Conservation (phyloP, 1,284 basidiomycete species). For the Marasmius oreades region DNA sequence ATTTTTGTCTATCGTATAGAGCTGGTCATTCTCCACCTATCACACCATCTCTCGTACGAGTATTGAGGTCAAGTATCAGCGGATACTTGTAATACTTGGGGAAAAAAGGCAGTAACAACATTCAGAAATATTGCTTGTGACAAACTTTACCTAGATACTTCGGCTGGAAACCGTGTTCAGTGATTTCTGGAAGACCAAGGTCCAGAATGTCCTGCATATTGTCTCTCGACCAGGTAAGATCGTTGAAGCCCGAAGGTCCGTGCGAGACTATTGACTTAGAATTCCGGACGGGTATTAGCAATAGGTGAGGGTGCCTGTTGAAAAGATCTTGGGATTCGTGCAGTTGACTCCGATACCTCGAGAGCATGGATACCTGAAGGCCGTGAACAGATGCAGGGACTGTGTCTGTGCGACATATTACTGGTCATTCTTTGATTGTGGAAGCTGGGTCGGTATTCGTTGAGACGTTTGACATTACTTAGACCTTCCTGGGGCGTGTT, state of each 20-base stretch:
- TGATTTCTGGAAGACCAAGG: conserved; percentile 2
- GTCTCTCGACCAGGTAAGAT: conserved; percentile 19
- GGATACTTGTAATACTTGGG: conserved; percentile 8
- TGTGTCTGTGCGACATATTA: conserved; percentile 7
- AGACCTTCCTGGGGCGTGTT: too few species aligned
- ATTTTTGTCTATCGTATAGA: conserved; percentile 20
- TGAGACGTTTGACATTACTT: too few species aligned
- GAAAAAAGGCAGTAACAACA: conserved; percentile 8
- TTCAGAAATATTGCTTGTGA: background rate
- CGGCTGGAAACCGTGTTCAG: conserved; percentile 20
- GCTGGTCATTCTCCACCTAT: conserved; percentile 15
- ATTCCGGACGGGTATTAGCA: conserved; percentile 17
- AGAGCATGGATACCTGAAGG: conserved; percentile 21
- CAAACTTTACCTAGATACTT: conserved; percentile 12
- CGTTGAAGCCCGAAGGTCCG: conserved; percentile 21
- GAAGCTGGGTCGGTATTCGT: conserved; percentile 20
- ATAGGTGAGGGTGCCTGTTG: background rate
- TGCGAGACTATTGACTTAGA: conserved; percentile 18
- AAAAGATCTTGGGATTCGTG: background rate
- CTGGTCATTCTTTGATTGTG: conserved; percentile 16
- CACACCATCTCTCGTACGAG: conserved; percentile 13
- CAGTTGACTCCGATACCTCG: conserved; percentile 22
- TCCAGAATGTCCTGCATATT: conserved; percentile 21
- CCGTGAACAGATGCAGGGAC: background rate
- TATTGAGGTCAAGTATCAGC: conserved; percentile 18